Conservation (phyloP, 2,329 filamentous ascomycete species). For the Zymoseptoria brevis region DNA sequence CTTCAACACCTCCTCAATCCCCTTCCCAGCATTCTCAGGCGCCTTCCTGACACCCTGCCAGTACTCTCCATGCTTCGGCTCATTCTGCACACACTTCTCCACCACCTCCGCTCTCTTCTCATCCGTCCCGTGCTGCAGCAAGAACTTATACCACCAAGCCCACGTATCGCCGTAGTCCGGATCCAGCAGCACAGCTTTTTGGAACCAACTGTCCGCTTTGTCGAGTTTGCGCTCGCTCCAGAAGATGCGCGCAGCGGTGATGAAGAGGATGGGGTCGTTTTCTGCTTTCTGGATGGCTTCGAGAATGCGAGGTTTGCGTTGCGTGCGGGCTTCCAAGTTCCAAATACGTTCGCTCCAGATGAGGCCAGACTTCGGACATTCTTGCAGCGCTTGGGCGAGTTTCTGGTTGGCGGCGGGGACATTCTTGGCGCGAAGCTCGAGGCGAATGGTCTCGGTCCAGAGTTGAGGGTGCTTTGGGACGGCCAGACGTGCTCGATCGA, state of each 20-base stretch:
- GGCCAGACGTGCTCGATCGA: constrained; percentile 82
- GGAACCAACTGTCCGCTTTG: constrained; percentile 94
- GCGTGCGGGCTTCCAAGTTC: constrained; percentile 83
- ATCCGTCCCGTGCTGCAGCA: constrained; percentile 84
- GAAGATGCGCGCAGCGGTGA: constrained; percentile 89
- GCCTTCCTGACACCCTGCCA: constrained; percentile 86
- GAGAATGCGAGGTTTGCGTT: constrained; percentile 81
- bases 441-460: constrained; percentile 88
- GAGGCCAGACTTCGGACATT: constrained; percentile 77
- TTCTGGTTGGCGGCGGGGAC: constrained; percentile 74
- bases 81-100: constrained; percentile 68
- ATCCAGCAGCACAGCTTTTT: constrained; percentile 85
- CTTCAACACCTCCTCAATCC: constrained; percentile 73
- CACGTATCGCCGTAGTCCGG: constrained; percentile 84
- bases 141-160: constrained; percentile 97
- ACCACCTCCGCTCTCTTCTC: constrained; percentile 86
- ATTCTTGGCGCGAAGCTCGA: constrained; percentile 84
- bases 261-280: constrained; percentile 80
- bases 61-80: constrained; percentile 84
- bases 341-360: constrained; percentile 94
- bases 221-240: constrained; percentile 89
- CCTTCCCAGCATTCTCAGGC: constrained; percentile 67
- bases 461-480: constrained; percentile 77
- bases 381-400: constrained; percentile 89
- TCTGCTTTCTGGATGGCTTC: constrained; percentile 97